phyloP scores from a whole-genome alignment of 179 eudicot species.

The Beta macrorhiza region DNA sequence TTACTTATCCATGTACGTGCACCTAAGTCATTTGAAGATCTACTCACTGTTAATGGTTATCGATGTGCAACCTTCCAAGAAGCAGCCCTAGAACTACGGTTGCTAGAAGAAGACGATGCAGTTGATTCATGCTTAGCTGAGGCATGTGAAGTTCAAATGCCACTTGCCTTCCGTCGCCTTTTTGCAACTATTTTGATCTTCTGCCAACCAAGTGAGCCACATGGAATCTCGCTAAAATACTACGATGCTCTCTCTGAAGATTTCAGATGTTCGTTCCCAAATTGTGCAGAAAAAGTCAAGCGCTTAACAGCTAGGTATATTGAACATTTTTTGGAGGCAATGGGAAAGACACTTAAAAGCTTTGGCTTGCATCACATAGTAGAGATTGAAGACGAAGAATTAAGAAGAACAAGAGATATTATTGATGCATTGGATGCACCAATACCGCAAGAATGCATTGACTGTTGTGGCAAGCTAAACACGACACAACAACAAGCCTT shows the following conservation, averaged over 20 bases:
- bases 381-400: background rate
- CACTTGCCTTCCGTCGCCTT: constrained; percentile 1
- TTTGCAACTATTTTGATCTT: constrained; percentile 24
- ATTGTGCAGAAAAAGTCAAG: too few relatives aligned
- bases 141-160: constrained; percentile 20
- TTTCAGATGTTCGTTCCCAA: too few relatives aligned
- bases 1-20: constrained; percentile 16
- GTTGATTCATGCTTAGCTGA: constrained; percentile 10
- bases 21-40: constrained; percentile 25
- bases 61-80: background rate
- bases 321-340: background rate
- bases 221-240: background rate
- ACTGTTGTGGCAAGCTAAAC: background rate
- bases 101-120: constrained; percentile 17
- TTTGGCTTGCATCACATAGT: background rate
- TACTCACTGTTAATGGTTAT: constrained; percentile 5
- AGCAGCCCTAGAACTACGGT: background rate
- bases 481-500: background rate
- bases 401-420: background rate
- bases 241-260: constrained; percentile 10
- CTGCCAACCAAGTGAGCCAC: constrained; percentile 6
- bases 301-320: background rate
- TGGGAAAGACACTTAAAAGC: background rate
- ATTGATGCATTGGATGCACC: constrained; percentile 11
- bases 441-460: background rate